Conservation (phyloP, 2,329 filamentous ascomycete species). For the Penicillium janthinellum region DNA sequence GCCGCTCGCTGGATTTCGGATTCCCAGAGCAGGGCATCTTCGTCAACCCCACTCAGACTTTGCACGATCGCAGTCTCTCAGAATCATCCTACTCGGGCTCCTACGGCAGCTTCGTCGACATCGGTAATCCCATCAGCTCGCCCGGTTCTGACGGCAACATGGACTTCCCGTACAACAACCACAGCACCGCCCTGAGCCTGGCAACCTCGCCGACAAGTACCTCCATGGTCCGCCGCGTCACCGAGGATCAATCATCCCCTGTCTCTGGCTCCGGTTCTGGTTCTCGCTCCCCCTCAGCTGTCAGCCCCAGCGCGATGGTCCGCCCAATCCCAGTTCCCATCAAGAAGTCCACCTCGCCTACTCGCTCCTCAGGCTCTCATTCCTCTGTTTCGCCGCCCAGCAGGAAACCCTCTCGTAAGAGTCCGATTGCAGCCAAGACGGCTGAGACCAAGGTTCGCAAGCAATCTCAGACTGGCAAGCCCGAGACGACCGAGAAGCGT, state of each 20-base stretch:
- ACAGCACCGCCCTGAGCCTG: conserved; percentile 25
- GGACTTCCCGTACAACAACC: conserved; percentile 54
- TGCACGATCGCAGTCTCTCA: conserved; percentile 84
- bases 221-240: conserved; percentile 41
- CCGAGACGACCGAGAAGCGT: conserved; percentile 85
- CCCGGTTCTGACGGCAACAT: conserved; percentile 76
- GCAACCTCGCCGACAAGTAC: conserved; percentile 25
- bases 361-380: conserved; percentile 59
- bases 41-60: conserved; percentile 87
- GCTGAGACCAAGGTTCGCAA: conserved; percentile 84
- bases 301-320: conserved; percentile 69
- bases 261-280: conserved; percentile 36
- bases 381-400: conserved; percentile 67
- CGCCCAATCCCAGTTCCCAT: conserved; percentile 62
- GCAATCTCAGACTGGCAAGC: conserved; percentile 70
- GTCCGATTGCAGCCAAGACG: conserved; percentile 74
- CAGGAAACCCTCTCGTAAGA: conserved; percentile 69
- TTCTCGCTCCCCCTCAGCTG: conserved; percentile 49
- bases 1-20: conserved; percentile 70
- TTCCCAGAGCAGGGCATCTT: conserved; percentile 66
- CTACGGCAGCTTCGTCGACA: conserved; percentile 80
- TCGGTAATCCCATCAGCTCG: conserved; percentile 78
- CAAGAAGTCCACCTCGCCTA: conserved; percentile 55
- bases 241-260: conserved; percentile 44
- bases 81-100: conserved; percentile 77